A percentile compares a stretch with the other conserved stretches of the same genome.
These are phyloP conservation scores for Fusarium sp. DNA, from an alignment of 2,329 filamentous ascomycete species.

Conservation along the genomic window DNA sequence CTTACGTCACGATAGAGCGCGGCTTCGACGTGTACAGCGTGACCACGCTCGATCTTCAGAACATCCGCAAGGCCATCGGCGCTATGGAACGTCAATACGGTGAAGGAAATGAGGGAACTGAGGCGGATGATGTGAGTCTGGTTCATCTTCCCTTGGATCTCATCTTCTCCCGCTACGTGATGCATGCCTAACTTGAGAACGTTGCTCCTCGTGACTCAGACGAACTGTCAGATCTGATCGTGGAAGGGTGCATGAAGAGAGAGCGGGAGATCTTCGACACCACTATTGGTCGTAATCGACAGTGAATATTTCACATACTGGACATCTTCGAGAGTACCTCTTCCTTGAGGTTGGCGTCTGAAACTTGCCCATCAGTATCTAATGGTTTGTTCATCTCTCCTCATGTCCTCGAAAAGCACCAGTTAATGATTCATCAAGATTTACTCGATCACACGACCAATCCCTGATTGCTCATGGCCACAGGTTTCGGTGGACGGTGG, in stretches of 20 bases:
- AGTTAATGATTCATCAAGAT: no score
- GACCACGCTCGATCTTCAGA: not conserved
- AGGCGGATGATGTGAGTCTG: no score
- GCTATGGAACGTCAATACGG: not conserved
- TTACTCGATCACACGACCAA: no score
- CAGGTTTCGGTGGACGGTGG: no score
- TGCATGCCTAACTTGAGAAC: accelerated
- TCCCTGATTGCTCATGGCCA: no score
- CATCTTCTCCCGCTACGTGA: not conserved
- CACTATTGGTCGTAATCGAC: not conserved
- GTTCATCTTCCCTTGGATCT: not conserved
- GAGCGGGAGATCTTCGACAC: not conserved
- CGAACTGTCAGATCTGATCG: not conserved
- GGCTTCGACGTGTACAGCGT: not conserved
- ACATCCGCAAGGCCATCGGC: not conserved
- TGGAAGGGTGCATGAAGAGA: not conserved
- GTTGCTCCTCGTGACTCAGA: not conserved
- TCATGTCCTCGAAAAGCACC: no score
- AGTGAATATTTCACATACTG: not conserved
- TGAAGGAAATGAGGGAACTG: not conserved
- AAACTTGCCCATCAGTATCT: accelerated
- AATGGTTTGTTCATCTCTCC: not conserved
- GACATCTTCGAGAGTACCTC: accelerated
- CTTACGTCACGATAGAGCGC: not conserved
- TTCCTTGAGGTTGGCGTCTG: not conserved